phyloP scores from a whole-genome alignment of 768 basidiomycete genomes.

The Jaapia argillacea region DNA sequence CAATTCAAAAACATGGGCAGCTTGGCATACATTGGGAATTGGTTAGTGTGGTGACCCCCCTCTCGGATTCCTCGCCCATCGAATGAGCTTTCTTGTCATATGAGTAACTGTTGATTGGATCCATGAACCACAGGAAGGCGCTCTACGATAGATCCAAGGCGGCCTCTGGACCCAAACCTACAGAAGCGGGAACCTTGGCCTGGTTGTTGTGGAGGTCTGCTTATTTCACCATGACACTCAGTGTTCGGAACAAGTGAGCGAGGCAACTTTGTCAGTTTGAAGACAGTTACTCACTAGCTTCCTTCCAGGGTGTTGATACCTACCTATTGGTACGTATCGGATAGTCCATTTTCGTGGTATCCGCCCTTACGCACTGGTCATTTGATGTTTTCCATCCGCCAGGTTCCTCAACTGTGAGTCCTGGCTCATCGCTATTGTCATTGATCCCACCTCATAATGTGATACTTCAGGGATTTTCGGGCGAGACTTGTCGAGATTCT shows the following conservation, averaged over 20 bases:
- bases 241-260: constrained; percentile 58
- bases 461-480: constrained; percentile 55
- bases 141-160: constrained; percentile 59
- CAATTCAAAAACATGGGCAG: constrained; percentile 65
- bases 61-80: no score
- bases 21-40: constrained; percentile 74
- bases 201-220: constrained; percentile 79
- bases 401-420: constrained; percentile 63
- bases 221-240: constrained; percentile 72
- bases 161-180: constrained; percentile 32
- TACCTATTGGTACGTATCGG: constrained; percentile 4
- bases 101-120: background rate
- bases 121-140: no score
- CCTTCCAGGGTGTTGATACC: constrained; percentile 3
- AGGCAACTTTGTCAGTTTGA: constrained; percentile 13
- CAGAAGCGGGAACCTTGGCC: constrained; percentile 57
- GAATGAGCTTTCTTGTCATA: no score
- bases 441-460: constrained; percentile 5
- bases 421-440: constrained; percentile 5
- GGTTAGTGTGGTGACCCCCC: constrained; percentile 32
- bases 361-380: constrained; percentile 2
- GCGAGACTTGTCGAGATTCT: constrained; percentile 64
- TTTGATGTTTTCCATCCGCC: no score
- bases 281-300: background rate
- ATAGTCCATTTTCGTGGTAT: constrained; percentile 3